phyloP scores from a whole-genome alignment of 805 yeast species.

The Wickerhamomyces silvicola region DNA sequence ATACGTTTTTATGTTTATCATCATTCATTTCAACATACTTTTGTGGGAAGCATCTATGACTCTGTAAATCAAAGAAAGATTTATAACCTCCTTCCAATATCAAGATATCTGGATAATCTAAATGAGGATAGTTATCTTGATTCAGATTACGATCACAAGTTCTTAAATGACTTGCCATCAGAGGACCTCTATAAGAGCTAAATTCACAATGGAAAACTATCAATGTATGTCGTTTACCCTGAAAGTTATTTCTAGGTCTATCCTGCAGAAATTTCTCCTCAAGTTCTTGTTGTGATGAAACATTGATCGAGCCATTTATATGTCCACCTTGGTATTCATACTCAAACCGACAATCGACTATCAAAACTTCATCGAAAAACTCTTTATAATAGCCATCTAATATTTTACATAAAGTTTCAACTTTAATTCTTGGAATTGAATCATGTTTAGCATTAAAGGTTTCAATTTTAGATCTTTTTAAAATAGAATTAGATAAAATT shows the following conservation, averaged over 20 bases:
- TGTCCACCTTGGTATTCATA: slow-evolving; percentile 95
- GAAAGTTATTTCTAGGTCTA: slow-evolving; percentile 10
- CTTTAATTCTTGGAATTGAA: slow-evolving; percentile 64
- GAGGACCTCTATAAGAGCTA: slow-evolving; percentile 89
- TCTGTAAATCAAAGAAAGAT: slow-evolving; percentile 56
- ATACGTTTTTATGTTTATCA: slow-evolving; percentile 39
- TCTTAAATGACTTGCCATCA: slow-evolving; percentile 81
- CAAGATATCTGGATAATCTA: slow-evolving; percentile 84
- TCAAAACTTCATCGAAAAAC: slow-evolving; percentile 35
- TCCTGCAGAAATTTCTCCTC: slow-evolving; percentile 45
- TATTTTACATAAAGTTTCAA: slow-evolving; percentile 48
- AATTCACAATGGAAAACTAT: slow-evolving; percentile 93
- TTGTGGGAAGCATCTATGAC: slow-evolving; percentile 62
- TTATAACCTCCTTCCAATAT: slow-evolving; percentile 90
- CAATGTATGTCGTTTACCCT: slow-evolving; percentile 33
- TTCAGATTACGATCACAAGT: slow-evolving; percentile 75
- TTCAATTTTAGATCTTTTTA: slow-evolving; percentile 29
- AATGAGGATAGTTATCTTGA: slow-evolving; percentile 67
- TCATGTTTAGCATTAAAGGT: slow-evolving; percentile 45
- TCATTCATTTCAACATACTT: slow-evolving; percentile 86
- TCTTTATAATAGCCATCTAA: slow-evolving; percentile 47
- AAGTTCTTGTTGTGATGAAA: slow-evolving; percentile 62
- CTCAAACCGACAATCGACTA: slow-evolving; percentile 87
- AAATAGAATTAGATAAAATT: slow-evolving; percentile 9
- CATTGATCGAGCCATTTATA: slow-evolving; percentile 73